Evolutionary conservation across 257 asterid genomes (phyloP), one percentile per base, ranked within the genome.

Genomic region (Solanum phureja): DNA sequence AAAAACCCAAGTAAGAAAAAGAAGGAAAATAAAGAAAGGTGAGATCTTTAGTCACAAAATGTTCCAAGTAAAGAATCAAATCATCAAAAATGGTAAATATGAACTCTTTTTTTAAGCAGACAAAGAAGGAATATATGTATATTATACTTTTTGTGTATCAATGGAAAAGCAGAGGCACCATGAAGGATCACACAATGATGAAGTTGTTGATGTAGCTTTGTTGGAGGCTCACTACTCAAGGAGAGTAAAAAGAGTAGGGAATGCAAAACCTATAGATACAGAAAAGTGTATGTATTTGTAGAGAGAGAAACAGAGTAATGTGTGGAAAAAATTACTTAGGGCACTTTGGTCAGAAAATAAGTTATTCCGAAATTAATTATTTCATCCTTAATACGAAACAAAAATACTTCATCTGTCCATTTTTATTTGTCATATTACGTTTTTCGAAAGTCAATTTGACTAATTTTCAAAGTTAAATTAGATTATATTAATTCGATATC

Each of bases 11-110:
- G 56, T 6, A 16, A 71, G 37, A 71, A 71, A 68, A 27, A 68
- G 35, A 16, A 72, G 79, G 27, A 33, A 72, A 72, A 72, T 33
- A 16, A 72, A 16, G 7, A 90, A 92, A 87, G 92, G 69, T 76
- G 86, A 90, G 91, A 89, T 89, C 93, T 92, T 87, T 84, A 89
- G 90, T 90, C 72, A 88, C 90, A 89, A 79, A 44, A 40, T 90
- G 93, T 87, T 91, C 90, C 92, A 90, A 87, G 92, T 31, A 89
- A 89, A 56, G 93, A 89, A 92, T 88, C 89, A 88, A 86, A 44
- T 74, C 68, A 49, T 21, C 19, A 74, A 83, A 73, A 84, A 60
- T 18, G 31, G 82, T 29, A 84, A 82, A 82, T 34, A 49, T 31
- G 40, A 49, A 9, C 66, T 27, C 62, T 42, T 79, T 24, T 24